These are phyloP conservation scores for Rickenella mellea DNA, from an alignment of 768 basidiomycete genomes.

Conservation along the genomic window DNA sequence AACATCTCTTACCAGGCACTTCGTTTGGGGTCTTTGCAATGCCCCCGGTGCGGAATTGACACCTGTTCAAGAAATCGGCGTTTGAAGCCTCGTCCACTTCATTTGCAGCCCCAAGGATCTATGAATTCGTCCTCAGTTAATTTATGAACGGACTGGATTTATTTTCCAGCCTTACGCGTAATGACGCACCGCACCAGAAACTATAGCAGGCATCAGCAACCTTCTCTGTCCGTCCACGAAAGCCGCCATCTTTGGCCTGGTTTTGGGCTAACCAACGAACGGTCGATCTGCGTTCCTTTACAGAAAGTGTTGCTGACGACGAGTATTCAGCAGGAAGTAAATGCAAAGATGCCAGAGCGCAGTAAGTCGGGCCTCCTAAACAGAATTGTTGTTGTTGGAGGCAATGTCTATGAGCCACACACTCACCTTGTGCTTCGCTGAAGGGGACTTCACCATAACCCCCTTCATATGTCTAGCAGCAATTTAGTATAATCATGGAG, in stretches of 20 bases:
- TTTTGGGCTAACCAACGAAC: conserved; percentile 72
- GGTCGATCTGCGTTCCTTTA: conserved; percentile 39
- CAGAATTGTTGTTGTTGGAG: not conserved
- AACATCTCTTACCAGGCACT: conserved; percentile 49
- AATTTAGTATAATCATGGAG: conserved; percentile 5
- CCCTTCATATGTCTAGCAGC: conserved; percentile 76
- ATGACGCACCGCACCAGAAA: conserved; percentile 86
- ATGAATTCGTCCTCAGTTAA: not conserved
- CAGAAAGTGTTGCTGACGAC: conserved; percentile 17
- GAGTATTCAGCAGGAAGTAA: conserved; percentile 26
- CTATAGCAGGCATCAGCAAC: conserved; percentile 89
- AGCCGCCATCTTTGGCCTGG: conserved; percentile 63
- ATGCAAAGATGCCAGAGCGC: conserved; percentile 68
- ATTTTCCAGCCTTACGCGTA: conserved; percentile 43
- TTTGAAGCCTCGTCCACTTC: conserved; percentile 51
- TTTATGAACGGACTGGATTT: not conserved
- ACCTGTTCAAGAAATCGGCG: conserved; percentile 53
- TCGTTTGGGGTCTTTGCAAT: conserved; percentile 79
- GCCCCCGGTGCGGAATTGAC: conserved; percentile 87
- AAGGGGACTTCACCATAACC: conserved; percentile 80
- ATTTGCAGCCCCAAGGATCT: conserved; percentile 62
- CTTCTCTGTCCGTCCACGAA: conserved; percentile 84
- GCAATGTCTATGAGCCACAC: not conserved
- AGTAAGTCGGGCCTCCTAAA: conserved; percentile 89
- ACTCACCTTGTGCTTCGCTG: conserved; percentile 76